Percentiles rank a stretch among this genome's conserved stretches.
Conservation (phyloP, 352 stramenopile genomes). For the Globisporangium middletonii region DNA sequence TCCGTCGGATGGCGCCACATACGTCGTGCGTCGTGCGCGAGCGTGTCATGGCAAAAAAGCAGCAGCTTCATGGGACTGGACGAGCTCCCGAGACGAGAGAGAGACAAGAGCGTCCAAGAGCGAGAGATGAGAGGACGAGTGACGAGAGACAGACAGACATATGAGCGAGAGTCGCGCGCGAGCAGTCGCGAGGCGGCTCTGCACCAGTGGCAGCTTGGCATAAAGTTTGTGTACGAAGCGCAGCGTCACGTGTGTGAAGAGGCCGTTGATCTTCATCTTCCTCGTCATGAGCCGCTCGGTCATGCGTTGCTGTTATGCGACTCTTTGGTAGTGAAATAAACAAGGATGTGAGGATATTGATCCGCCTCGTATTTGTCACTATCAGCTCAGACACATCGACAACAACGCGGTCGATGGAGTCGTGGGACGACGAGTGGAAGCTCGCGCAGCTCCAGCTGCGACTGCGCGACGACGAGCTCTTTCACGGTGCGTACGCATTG, state of each 20-base stretch:
- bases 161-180: too few relatives aligned
- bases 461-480: conserved; percentile 49
- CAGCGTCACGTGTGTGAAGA: too few relatives aligned
- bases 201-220: too few relatives aligned
- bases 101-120: too few relatives aligned
- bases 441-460: conserved; percentile 41
- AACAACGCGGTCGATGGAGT: conserved; percentile 23
- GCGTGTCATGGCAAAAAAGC: too few relatives aligned
- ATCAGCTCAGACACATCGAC: not conserved
- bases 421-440: conserved; percentile 68
- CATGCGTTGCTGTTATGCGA: not conserved
- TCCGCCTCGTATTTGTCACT: not conserved
- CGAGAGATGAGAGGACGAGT: too few relatives aligned
- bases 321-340: not conserved
- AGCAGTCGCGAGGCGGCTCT: too few relatives aligned
- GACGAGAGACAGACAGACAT: too few relatives aligned
- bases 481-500: conserved; percentile 35
- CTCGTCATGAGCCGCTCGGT: too few relatives aligned
- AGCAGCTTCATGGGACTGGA: not conserved
- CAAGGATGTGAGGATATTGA: not conserved
- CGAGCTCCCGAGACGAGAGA: too few relatives aligned
- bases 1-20: not conserved
- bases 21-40: not conserved
- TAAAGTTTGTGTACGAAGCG: too few relatives aligned
- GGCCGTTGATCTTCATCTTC: too few relatives aligned